phyloP scores from a whole-genome alignment of 768 basidiomycete genomes.

The Tylopilus vinaceipallidus region DNA sequence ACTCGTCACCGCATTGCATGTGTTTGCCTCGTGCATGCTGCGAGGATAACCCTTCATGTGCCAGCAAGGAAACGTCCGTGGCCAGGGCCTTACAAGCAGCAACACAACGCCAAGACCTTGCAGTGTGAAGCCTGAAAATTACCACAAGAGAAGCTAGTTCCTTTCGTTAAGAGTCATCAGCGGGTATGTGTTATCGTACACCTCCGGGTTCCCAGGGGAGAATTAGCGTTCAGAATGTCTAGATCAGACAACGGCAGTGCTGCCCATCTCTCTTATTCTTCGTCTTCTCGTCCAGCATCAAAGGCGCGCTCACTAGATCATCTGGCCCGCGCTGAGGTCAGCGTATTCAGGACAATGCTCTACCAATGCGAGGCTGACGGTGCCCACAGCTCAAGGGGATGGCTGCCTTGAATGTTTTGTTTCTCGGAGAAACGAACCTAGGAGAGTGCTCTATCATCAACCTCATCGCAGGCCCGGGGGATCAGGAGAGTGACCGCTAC shows the following conservation, averaged over 20 bases:
- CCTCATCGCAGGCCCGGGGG: conserved; percentile 11
- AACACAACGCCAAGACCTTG: too few relatives aligned
- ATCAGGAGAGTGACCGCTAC: not conserved
- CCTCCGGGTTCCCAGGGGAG: not conserved
- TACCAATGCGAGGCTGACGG: conserved; percentile 5
- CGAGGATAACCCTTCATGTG: conserved; percentile 4
- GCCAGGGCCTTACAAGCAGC: too few relatives aligned
- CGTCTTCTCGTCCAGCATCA: conserved; percentile 12
- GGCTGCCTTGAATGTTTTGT: conserved; percentile 14
- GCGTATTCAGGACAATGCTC: not conserved
- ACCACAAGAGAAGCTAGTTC: not conserved
- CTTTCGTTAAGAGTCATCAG: not conserved
- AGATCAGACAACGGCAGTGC: conserved; percentile 12
- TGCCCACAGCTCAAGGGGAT: conserved; percentile 6
- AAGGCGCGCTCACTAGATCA: conserved; percentile 11
- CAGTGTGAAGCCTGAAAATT: not conserved
- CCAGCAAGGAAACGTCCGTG: too few relatives aligned
- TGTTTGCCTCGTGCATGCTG: conserved; percentile 21
- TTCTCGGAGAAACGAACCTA: conserved; percentile 22
- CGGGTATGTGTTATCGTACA: conserved; percentile 4
- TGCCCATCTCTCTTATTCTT: conserved; percentile 4
- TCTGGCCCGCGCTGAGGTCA: conserved; percentile 7
- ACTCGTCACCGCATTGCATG: conserved; percentile 9
- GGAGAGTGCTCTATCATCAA: conserved; percentile 20
- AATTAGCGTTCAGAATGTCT: conserved; percentile 15